Evolutionary conservation across 495 filamentous ascomycete species (phyloP).

Genomic region (Astrothelium macrocarpum): DNA sequence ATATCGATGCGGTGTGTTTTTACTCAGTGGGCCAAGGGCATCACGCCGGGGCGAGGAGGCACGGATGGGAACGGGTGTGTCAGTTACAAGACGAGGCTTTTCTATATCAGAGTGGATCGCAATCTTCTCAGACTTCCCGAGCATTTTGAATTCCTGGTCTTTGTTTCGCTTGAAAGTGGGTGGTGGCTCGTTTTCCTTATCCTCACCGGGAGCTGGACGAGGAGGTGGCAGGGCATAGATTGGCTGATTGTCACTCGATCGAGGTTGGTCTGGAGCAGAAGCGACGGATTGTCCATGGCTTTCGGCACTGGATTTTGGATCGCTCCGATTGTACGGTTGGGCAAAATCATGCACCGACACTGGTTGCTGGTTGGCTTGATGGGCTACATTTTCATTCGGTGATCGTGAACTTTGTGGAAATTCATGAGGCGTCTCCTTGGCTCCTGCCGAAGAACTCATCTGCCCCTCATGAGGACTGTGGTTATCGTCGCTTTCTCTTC

Average conservation of each 20-base stretch:
- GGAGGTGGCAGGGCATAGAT: conserved; percentile 11
- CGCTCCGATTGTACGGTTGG: not conserved
- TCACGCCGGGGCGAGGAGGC: conserved; percentile 42
- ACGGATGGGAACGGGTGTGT: conserved; percentile 19
- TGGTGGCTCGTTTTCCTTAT: conserved; percentile 77
- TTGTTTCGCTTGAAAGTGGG: conserved; percentile 65
- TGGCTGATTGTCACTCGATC: not conserved
- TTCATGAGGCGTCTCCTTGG: conserved; percentile 12
- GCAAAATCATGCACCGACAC: conserved; percentile 24
- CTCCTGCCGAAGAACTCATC: conserved; percentile 3
- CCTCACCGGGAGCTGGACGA: conserved; percentile 24
- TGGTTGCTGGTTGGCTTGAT: conserved; percentile 15
- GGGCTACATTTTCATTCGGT: conserved; percentile 16
- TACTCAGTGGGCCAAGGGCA: conserved; percentile 59
- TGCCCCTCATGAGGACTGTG: conserved; percentile 19
- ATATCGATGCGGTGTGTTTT: conserved; percentile 56
- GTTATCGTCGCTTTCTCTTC: conserved; percentile 23
- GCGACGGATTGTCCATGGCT: not conserved
- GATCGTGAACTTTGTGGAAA: conserved; percentile 6
- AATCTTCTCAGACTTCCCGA: conserved; percentile 51
- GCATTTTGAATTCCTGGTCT: conserved; percentile 43
- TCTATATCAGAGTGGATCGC: conserved; percentile 27
- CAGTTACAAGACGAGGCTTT: conserved; percentile 14
- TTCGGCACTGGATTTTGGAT: not conserved
- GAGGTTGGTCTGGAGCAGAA: not conserved